A percentile compares a stretch with the other conserved stretches of the same genome.
Evolutionary conservation across 371 early-diverging fungal species (phyloP).

Genomic region (Mucor irregularis): DNA sequence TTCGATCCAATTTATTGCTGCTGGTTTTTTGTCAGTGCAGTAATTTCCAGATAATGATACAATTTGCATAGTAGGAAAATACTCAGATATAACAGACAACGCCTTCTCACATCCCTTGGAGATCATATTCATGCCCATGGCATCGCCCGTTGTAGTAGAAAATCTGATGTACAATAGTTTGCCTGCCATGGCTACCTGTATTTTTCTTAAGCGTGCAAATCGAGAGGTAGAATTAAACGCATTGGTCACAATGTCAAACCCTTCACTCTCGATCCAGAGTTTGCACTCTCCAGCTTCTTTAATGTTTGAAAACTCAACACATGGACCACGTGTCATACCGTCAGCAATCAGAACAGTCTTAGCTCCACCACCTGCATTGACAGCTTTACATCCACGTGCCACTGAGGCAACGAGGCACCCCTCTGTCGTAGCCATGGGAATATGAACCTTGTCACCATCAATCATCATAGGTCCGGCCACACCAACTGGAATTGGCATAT

Average conservation of each 20-base stretch:
- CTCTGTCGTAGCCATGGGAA: constrained; percentile 98
- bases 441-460: constrained; percentile 75
- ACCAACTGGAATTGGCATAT: constrained; percentile 95
- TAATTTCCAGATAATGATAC: constrained; percentile 92
- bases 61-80: constrained; percentile 79
- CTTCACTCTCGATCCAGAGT: constrained; percentile 74
- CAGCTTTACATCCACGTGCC: constrained; percentile 95
- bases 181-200: constrained; percentile 89
- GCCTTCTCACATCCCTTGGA: constrained; percentile 94
- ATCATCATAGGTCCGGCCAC: constrained; percentile 82
- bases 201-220: constrained; percentile 83
- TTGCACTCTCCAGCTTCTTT: constrained; percentile 71
- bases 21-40: constrained; percentile 98
- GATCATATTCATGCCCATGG: constrained; percentile 99
- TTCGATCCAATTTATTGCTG: constrained; percentile 97
- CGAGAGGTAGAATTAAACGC: constrained; percentile 91
- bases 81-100: constrained; percentile 54
- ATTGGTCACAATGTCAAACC: constrained; percentile 60
- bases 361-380: constrained; percentile 89
- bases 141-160: constrained; percentile 93
- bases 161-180: constrained; percentile 85
- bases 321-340: constrained; percentile 96
- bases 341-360: constrained; percentile 81
- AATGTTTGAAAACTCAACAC: constrained; percentile 81
- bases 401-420: constrained; percentile 95